These are phyloP conservation scores for Schoenoplectus triqueter DNA, from an alignment of 202 grass and related monocot genomes.

Conservation along the genomic window DNA sequence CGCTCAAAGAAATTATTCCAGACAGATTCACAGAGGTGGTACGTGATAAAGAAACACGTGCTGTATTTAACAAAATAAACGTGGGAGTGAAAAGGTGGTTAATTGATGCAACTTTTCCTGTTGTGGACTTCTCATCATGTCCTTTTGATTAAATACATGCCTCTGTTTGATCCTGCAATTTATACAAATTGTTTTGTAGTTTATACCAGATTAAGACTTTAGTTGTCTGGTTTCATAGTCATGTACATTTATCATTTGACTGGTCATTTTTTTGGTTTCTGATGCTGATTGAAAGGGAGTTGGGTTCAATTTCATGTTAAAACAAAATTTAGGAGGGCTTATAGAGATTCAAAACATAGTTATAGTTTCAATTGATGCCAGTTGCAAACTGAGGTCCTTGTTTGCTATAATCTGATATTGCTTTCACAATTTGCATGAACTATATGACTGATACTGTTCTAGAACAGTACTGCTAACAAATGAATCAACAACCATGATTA, in stretches of 20 bases:
- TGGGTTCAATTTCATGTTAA: not conserved
- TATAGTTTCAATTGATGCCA: not conserved
- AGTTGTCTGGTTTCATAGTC: too few species aligned
- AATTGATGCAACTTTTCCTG: not conserved
- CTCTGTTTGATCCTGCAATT: not conserved
- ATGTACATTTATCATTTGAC: too few species aligned
- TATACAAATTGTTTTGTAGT: too few species aligned
- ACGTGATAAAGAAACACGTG: too few species aligned
- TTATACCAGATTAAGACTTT: too few species aligned
- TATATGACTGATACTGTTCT: not conserved
- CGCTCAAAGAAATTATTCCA: not conserved
- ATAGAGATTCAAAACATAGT: not conserved
- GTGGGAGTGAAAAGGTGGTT: not conserved
- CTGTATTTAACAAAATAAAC: too few species aligned
- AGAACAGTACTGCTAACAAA: not conserved
- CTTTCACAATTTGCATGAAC: not conserved
- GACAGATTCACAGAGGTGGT: not conserved
- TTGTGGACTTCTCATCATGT: not conserved
- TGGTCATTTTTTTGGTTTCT: too few species aligned
- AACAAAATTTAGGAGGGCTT: not conserved
- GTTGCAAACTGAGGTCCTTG: constrained; percentile 7
- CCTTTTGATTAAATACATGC: not conserved
- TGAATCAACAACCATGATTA: not conserved
- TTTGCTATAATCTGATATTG: not conserved
- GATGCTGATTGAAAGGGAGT: not conserved